Evolutionary conservation across 2,329 filamentous ascomycete species (phyloP).

Genomic region (Claviceps sp.): DNA sequence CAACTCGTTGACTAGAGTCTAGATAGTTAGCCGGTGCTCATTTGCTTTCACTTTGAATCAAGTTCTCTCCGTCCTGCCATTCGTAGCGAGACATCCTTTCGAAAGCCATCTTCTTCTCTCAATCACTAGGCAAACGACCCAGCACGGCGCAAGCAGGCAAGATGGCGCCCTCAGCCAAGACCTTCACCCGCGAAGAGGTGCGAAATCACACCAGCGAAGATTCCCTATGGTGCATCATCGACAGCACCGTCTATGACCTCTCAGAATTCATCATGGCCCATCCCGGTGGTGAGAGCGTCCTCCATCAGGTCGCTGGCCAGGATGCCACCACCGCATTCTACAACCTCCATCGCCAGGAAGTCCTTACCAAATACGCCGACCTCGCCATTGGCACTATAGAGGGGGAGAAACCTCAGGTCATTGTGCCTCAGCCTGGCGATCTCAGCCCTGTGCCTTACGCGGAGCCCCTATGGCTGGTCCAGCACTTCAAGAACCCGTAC

Average conservation of each 20-base stretch:
- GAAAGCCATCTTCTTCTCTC: neutral
- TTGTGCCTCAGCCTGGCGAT: constrained; percentile 56
- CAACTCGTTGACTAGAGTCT: no score
- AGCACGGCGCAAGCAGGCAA: neutral
- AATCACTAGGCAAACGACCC: neutral
- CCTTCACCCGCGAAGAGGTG: constrained; percentile 51
- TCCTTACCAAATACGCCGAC: constrained; percentile 65
- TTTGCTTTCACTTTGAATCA: no score
- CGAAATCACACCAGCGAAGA: constrained; percentile 64
- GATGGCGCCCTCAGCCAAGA: constrained; percentile 30
- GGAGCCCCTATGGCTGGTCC: constrained; percentile 71
- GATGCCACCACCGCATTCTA: constrained; percentile 79
- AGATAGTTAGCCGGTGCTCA: no score
- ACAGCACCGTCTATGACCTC: constrained; percentile 77
- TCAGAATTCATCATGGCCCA: constrained; percentile 77
- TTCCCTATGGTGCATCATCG: constrained; percentile 71
- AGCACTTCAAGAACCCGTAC: constrained; percentile 66
- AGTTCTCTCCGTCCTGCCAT: neutral
- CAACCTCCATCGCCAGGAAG: constrained; percentile 83
- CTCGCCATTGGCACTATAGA: constrained; percentile 64
- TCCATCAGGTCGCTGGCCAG: constrained; percentile 65
- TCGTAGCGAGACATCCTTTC: neutral
- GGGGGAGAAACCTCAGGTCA: constrained; percentile 62
- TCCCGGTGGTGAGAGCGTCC: constrained; percentile 67
- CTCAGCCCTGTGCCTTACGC: constrained; percentile 69